These are phyloP conservation scores for Solanum pimpinellifolium DNA, from an alignment of 257 asterid species.

Conservation along the genomic window DNA sequence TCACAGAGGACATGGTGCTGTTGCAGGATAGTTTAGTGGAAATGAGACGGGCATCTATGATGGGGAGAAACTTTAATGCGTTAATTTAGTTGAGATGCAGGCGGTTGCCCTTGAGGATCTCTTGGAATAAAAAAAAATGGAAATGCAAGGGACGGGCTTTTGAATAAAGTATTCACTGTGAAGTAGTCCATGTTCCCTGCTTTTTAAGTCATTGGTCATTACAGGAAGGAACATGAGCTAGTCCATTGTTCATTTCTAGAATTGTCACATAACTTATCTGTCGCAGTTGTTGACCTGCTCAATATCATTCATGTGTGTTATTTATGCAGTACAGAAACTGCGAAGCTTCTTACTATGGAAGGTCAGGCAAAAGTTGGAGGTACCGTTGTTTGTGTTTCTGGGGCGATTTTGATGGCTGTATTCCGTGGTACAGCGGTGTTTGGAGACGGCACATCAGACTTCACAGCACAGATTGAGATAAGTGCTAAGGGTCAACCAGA, in stretches of 20 bases:
- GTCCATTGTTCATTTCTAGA: not conserved
- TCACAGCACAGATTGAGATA: slow-evolving; percentile 40
- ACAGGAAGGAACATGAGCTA: not conserved
- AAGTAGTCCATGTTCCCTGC: not conserved
- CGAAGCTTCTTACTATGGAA: slow-evolving; percentile 54
- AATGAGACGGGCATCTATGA: not conserved
- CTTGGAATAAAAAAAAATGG: not conserved
- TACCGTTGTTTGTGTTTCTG: slow-evolving; percentile 75
- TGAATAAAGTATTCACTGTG: not conserved
- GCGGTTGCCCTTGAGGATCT: not conserved
- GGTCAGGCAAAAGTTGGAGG: slow-evolving; percentile 94
- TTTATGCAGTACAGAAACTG: slow-evolving; percentile 83
- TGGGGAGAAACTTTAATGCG: not conserved
- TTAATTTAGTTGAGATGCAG: not conserved
- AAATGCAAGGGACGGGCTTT: not conserved
- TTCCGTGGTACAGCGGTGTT: slow-evolving; percentile 83
- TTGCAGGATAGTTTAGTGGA: not conserved
- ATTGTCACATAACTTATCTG: not conserved
- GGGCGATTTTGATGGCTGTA: slow-evolving; percentile 80
- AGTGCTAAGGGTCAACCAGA: slow-evolving; percentile 82
- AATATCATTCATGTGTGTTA: slow-evolving; percentile 18
- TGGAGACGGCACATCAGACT: slow-evolving; percentile 55
- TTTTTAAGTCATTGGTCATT: not conserved
- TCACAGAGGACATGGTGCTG: not conserved
- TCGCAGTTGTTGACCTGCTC: not conserved